phyloP scores from a whole-genome alignment of 805 yeast species.

The Hermanozyma aechmeae region DNA sequence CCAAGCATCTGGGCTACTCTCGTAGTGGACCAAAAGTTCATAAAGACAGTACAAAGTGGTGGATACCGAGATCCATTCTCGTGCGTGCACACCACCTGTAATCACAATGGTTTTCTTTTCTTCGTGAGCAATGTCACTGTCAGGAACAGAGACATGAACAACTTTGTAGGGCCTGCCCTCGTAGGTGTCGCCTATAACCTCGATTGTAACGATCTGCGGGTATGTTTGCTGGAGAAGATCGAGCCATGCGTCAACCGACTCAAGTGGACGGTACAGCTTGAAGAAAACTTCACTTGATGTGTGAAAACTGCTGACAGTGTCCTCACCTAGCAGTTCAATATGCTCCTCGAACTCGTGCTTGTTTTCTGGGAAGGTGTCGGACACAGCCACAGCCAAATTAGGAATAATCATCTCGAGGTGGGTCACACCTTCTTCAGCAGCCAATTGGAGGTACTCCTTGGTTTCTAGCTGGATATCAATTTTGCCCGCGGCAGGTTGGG shows the following conservation, averaged over 20 bases:
- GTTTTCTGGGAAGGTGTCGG: neutral
- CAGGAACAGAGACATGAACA: conserved; percentile 47
- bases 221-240: conserved; percentile 50
- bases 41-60: conserved; percentile 52
- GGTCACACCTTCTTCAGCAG: too few relatives aligned
- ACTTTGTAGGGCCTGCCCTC: conserved; percentile 69
- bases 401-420: neutral
- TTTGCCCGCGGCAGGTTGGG: too few relatives aligned
- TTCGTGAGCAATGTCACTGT: conserved; percentile 23
- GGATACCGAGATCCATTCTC: conserved; percentile 82
- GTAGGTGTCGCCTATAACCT: conserved; percentile 63
- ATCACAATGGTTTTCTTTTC: conserved; percentile 57
- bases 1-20: conserved; percentile 26
- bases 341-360: neutral
- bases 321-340: too few relatives aligned
- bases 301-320: too few relatives aligned
- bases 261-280: conserved; percentile 56
- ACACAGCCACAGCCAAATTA: neutral
- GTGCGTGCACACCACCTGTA: conserved; percentile 80
- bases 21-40: conserved; percentile 21
- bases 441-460: too few relatives aligned
- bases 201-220: conserved; percentile 55
- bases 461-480: too few relatives aligned
- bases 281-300: conserved; percentile 46
- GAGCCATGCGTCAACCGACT: conserved; percentile 66